A percentile compares a stretch with the other conserved stretches of the same genome.
Evolutionary conservation across 345 rosid species (phyloP).

Genomic region (Mangifera indica): DNA sequence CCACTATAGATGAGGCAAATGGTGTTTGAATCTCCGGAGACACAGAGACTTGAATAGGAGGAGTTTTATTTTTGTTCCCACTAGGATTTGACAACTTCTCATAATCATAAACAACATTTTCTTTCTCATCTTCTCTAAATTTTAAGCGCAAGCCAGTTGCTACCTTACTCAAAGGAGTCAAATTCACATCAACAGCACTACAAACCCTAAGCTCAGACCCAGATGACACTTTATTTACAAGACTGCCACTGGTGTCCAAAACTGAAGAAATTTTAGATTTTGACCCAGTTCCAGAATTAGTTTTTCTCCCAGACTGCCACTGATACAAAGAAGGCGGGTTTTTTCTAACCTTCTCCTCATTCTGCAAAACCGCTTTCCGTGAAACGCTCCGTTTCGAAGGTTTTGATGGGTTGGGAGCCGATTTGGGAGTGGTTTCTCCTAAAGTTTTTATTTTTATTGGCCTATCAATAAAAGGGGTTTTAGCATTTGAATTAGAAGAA

Average conservation of each 20-base stretch:
- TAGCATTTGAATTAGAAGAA: constrained; percentile 25
- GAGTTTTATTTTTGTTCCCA: constrained; percentile 51
- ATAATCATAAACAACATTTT: constrained; percentile 26
- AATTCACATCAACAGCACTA: constrained; percentile 25
- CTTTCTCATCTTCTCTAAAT: constrained; percentile 28
- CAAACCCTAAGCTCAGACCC: constrained; percentile 24
- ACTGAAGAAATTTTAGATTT: constrained; percentile 24
- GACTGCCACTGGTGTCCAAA: constrained; percentile 20
- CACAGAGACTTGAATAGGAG: constrained; percentile 80
- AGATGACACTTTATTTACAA: constrained; percentile 34
- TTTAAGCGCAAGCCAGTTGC: too few species aligned
- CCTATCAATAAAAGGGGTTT: constrained; percentile 27
- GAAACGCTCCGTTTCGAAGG: constrained; percentile 14
- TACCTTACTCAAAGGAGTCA: constrained; percentile 55
- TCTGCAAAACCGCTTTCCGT: constrained; percentile 29
- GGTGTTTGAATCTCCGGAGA: constrained; percentile 91
- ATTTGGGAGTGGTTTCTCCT: constrained; percentile 41
- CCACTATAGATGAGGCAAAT: constrained; percentile 39
- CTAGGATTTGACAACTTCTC: constrained; percentile 34
- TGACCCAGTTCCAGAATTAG: constrained; percentile 20
- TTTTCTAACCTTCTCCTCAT: constrained; percentile 30
- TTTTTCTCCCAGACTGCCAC: constrained; percentile 36
- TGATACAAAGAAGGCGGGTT: constrained; percentile 24
- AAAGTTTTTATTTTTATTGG: constrained; percentile 26
- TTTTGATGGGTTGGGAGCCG: constrained; percentile 42